Percentiles rank a stretch among this genome's conserved stretches.
Conservation (phyloP, 176 grass and related monocot genomes). For the Avena eriantha region DNA sequence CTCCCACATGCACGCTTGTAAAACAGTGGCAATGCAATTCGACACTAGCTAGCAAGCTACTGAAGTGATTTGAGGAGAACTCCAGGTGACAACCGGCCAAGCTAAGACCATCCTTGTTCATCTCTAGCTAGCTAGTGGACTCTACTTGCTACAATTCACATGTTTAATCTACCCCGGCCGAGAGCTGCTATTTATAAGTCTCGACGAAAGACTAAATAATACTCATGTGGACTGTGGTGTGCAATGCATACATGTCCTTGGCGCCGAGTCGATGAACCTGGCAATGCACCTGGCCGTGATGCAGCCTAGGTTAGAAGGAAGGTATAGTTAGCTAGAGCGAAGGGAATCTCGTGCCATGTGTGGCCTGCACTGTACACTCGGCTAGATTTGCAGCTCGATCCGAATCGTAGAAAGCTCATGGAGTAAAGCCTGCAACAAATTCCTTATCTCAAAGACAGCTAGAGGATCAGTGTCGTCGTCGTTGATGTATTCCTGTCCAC, state of each 20-base stretch:
- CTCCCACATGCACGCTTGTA: neutral
- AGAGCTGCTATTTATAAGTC: conserved; percentile 66
- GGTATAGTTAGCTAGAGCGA: neutral
- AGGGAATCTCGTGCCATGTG: conserved; percentile 38
- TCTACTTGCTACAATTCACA: conserved; percentile 29
- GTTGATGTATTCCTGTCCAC: conserved; percentile 37
- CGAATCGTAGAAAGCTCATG: conserved; percentile 41
- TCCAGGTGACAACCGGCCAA: conserved; percentile 42
- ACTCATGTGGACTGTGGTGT: conserved; percentile 15
- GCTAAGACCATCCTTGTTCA: conserved; percentile 2
- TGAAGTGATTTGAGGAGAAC: no score
- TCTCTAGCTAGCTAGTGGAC: neutral
- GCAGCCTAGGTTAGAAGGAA: conserved; percentile 52
- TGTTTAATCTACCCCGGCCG: conserved; percentile 42
- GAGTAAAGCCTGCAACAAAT: conserved; percentile 33
- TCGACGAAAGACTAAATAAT: neutral
- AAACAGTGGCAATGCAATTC: conserved; percentile 14
- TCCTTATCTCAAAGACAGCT: conserved; percentile 35
- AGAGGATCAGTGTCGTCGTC: conserved; percentile 21
- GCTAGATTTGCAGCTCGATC: conserved; percentile 8
- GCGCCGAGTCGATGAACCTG: conserved; percentile 3
- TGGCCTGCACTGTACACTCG: neutral
- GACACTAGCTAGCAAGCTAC: no score
- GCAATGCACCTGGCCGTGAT: conserved; percentile 60
- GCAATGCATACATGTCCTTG: neutral